A percentile compares a stretch with the other conserved stretches of the same genome.
Evolutionary conservation across 768 basidiomycete species (phyloP).

Genomic region (Pulveroboletus sp.): DNA sequence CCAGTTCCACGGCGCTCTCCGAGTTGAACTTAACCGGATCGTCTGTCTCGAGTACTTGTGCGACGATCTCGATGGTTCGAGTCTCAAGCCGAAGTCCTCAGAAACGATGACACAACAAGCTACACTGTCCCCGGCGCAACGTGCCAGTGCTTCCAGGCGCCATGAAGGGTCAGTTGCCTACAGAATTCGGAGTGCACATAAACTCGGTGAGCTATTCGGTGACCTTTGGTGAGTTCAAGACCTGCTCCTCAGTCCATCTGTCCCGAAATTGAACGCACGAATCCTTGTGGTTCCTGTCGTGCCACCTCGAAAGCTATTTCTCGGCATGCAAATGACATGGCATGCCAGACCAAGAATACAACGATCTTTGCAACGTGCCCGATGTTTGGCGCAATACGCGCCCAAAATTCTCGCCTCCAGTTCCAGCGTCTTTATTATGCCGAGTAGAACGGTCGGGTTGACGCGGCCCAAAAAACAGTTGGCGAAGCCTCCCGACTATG

Average conservation of each 20-base stretch:
- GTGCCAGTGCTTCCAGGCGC: not conserved
- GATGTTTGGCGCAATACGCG: no score
- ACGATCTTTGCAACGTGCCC: no score
- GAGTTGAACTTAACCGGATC: slow-evolving; percentile 59
- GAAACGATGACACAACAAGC: slow-evolving; percentile 76
- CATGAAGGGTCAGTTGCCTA: slow-evolving; percentile 23
- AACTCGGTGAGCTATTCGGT: slow-evolving; percentile 72
- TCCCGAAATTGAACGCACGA: slow-evolving; percentile 84
- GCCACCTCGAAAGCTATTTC: no score
- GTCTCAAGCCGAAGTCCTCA: slow-evolving; percentile 77
- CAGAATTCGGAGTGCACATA: slow-evolving; percentile 87
- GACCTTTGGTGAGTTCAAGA: slow-evolving; percentile 63
- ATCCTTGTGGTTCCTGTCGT: no score
- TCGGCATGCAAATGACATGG: no score
- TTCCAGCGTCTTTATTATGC: slow-evolving; percentile 36
- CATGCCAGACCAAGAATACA: no score
- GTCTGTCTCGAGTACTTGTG: slow-evolving; percentile 64
- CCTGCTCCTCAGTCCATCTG: slow-evolving; percentile 73
- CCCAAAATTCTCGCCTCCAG: slow-evolving; percentile 62
- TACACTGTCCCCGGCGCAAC: slow-evolving; percentile 55
- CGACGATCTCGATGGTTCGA: slow-evolving; percentile 81
- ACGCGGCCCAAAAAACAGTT: slow-evolving; percentile 53
- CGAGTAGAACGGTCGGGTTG: slow-evolving; percentile 44
- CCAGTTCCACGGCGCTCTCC: slow-evolving; percentile 70
- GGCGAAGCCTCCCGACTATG: slow-evolving; percentile 63